Evolutionary conservation across 192 early-diverging fungal genomes (phyloP), one percentile per base, ranked within the genome.

Genomic region (Cetraspora pellucida): DNA sequence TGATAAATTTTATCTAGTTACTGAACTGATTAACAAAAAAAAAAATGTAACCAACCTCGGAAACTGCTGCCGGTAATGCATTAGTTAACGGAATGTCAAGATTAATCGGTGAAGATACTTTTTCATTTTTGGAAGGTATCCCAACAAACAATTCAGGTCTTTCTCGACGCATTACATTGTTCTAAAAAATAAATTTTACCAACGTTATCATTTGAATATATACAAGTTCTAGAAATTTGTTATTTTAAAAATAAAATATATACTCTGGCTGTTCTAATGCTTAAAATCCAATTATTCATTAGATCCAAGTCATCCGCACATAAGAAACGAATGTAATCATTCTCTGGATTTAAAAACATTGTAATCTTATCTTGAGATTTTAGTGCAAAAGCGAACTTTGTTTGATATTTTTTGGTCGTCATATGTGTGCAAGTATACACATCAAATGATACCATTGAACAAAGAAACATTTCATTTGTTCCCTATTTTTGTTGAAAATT

Each of bases 251-350:
- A 19, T 16, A 30, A 61, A 65, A 44, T 13, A 65, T 31, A 44
- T 85, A 93, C 92, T 87, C 90, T 93, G 21, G 88, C 89, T 57
- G 85, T 80, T 30, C 91, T 82, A 58, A 94, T 84, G 16, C 90
- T 86, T 6, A 89, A 77, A 10, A 93, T 83, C 93, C 93, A 94
- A 80, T 93, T 90, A 60, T 87, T 86, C 66, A 94, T 80, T n/a
- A 86, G 85, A 21, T 90, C 91, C 23, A 86, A 72, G 67, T 86
- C 82, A 7, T 92, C 91, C 0, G 88, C 86, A 70, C 91, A 91
- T n/a, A 94, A 70, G 77, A 86, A 92, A 55, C 89, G 82, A 27
- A 93, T 86, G 67, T 95, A 96, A 78, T 97, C 95, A 60, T 94
- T 90, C 30, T 61, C 59, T 5, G 90, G 90, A 78, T 91, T 93